Conservation (phyloP, 2,329 filamentous ascomycete genomes). For the Cercospora sojina region DNA sequence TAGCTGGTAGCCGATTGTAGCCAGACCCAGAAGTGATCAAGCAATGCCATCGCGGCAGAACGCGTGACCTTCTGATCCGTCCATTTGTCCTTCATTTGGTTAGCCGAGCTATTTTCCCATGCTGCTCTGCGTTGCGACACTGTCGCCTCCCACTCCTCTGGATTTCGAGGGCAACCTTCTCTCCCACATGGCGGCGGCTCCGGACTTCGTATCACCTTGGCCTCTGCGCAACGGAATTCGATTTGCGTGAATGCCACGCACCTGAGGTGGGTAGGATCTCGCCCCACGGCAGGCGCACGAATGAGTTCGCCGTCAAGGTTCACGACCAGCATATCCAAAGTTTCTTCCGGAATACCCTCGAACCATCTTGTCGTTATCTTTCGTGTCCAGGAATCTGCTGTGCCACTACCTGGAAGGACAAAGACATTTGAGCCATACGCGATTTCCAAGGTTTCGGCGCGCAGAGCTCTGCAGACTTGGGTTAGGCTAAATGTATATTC, state of each 20-base stretch:
- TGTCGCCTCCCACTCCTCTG: background rate
- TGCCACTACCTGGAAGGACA: background rate
- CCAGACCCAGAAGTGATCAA: background rate
- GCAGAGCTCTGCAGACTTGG: conserved; percentile 1
- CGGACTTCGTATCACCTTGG: background rate
- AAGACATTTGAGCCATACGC: conserved; percentile 3
- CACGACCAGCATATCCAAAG: background rate
- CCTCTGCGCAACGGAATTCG: background rate
- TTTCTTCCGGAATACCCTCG: background rate
- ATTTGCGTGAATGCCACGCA: background rate
- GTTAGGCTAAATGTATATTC: background rate
- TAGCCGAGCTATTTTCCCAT: background rate
- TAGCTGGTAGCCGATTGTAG: background rate
- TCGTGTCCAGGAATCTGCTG: background rate
- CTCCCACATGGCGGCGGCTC: background rate
- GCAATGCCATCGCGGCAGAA: background rate
- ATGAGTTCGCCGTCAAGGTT: background rate
- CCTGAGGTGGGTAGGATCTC: background rate
- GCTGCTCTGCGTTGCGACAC: background rate
- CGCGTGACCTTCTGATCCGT: background rate
- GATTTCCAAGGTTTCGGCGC: background rate
- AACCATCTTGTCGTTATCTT: background rate
- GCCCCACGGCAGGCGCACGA: background rate
- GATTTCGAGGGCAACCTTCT: background rate
- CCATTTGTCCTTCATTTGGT: background rate